Base-by-base conservation (phyloP, 495 filamentous ascomycete genomes). In the Penicillium cataractarum region DNA sequence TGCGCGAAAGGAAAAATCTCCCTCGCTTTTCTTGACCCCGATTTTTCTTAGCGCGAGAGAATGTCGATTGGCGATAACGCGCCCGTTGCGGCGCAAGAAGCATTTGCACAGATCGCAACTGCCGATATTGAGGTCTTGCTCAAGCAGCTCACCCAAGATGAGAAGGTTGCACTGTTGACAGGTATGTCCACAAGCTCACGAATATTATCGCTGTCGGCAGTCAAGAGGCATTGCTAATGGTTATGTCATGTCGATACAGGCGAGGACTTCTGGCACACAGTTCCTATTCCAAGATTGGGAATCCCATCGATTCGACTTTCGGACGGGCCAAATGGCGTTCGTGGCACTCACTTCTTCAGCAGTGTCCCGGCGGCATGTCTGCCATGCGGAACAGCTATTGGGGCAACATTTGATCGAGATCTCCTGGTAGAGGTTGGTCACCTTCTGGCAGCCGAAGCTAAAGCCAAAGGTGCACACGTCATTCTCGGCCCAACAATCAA, bases 401-500 rank as follows among this genome's bases (percentile, higher is more conserved):
- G 83, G 15, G 79, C 89, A 4, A 90, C 89, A 27, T 92, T 81
- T 74, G 85, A 92, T 70, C 69, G 68, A 7, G 72, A 80, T 1
- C 78, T 92, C 6, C 73, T 89, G 33, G 71, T 74, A 55, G 62
- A 80, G 57, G 76, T 83, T 1, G 88, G 89, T 32, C 70, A 74
- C 21, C 72, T 82, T 6, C 81, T 91, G 67, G 58, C 35, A 10
- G 37, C 35, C 6, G 65, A 67, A 21, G 44, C 57, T 6, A 60
- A 35, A 4, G 40, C 60, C 10, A 63, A 63, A 35, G 84, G 86
- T 19, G 86, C 85, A 1, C 83, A 87, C 61, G 82, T 85, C 13
- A 81, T 90, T 61, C 77, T 92, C 17, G 90, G 86, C 2, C 90
- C 89, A 7, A 90, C 88, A 3, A 84, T 91, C 61, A 92, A 89